Percentiles rank a stretch among this genome's conserved stretches.
Evolutionary conservation across 176 grass and related monocot species (phyloP).

Genomic region (Eragrostis curvula): DNA sequence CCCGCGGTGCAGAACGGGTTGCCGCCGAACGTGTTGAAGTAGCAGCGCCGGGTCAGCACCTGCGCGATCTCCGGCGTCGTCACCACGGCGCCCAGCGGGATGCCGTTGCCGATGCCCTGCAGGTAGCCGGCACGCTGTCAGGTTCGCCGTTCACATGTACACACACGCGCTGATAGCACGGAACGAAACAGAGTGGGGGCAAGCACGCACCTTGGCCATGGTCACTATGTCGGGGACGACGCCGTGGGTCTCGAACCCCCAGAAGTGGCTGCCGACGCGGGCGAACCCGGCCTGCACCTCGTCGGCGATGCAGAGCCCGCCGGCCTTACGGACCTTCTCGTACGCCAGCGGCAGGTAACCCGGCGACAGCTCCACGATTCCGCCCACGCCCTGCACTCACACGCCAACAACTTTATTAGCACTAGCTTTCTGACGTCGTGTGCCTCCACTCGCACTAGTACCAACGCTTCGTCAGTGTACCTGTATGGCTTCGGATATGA

Average conservation of each 20-base stretch:
- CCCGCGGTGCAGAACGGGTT: conserved; percentile 82
- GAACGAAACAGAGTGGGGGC: neutral
- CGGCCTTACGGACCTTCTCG: conserved; percentile 65
- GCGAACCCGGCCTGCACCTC: conserved; percentile 94
- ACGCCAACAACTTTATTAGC: neutral
- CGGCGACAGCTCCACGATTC: conserved; percentile 84
- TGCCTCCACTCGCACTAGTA: neutral
- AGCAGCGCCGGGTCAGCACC: conserved; percentile 74
- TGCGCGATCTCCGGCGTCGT: conserved; percentile 91
- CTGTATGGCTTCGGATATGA: conserved; percentile 95
- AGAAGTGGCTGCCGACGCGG: conserved; percentile 87
- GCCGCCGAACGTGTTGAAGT: conserved; percentile 98
- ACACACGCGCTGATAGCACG: neutral
- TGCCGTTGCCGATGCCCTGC: conserved; percentile 98
- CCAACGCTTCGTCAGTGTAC: neutral
- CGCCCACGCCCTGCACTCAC: conserved; percentile 74
- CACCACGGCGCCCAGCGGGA: conserved; percentile 89
- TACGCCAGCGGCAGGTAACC: conserved; percentile 87
- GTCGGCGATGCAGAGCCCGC: conserved; percentile 94
- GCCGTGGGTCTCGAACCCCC: conserved; percentile 89
- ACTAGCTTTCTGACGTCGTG: neutral
- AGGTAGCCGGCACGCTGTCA: neutral
- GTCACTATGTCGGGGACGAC: conserved; percentile 94
- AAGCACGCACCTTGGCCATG: conserved; percentile 75
- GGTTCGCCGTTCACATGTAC: too few species aligned